Base-by-base conservation (phyloP, 2,329 filamentous ascomycete genomes). In the Fusarium fracticaudum region DNA sequence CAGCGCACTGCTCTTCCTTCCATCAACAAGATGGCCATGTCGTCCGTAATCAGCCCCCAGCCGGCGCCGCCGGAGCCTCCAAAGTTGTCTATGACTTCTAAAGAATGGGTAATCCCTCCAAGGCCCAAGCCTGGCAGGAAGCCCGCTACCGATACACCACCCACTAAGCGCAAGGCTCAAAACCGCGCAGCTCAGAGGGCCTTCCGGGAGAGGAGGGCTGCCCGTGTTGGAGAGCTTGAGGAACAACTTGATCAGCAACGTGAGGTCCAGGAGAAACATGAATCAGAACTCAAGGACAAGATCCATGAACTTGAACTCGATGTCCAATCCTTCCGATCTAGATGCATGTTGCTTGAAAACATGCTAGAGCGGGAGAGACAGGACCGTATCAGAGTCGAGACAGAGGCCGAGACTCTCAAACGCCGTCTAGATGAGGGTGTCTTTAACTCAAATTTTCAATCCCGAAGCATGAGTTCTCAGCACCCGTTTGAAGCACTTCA, bases 161-260 rank as follows among this genome's bases (percentile, higher is more conserved):
- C 94, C 4, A 97, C 95, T 48, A 97, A 97, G 85, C 91, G 96
- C 75, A 97, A 98, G 86, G 93, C 94, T 3, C 96, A 98, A 85
- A 98, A 98, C 82, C 90, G 96, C 69, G 93, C 94, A 53, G 96
- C 96, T 7, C 96, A 98, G 84, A 88, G 96, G 67, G 94, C 93
- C 3, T 98, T 98, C 83, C 90, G 96, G 40, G 95, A 98, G 83
- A 89, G 96, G 66, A 90, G 96, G 72, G 94, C 94, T 5, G 94
- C 94, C 31, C 93, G 94, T 44, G 94, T 98, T 12, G 92, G 93
- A 44, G 95, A 92, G 80, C 84, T 93, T 38, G 91, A 93, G 81
- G 90, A 92, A 75, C 89, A 91, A 78, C 84, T 93, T 12, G 89
- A 92, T 8, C 87, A 91, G 68, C 85, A 90, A 51, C 89, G 88